Percentiles rank a stretch among this genome's conserved stretches.
phyloP scores from a whole-genome alignment of 768 basidiomycete species.

The Leccinum truebloodii region DNA sequence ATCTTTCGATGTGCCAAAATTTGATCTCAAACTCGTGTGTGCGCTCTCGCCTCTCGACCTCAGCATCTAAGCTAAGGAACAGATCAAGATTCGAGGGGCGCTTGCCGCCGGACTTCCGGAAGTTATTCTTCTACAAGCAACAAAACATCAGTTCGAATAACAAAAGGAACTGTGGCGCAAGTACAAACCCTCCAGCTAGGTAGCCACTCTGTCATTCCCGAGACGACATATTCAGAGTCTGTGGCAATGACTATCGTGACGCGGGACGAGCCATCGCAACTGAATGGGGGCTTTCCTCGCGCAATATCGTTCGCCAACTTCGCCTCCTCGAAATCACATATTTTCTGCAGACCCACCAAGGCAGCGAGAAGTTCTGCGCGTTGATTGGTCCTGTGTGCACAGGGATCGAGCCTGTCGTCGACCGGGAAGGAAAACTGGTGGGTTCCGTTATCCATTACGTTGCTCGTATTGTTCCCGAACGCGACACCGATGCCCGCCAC shows the following conservation, averaged over 20 bases:
- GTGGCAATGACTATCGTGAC: neutral
- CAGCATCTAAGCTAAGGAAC: constrained; percentile 7
- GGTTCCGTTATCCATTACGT: neutral
- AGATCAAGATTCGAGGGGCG: constrained; percentile 10
- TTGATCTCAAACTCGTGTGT: constrained; percentile 13
- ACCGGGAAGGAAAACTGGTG: constrained; percentile 5
- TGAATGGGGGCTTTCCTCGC: neutral
- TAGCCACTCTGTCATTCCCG: constrained; percentile 11
- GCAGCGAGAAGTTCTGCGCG: constrained; percentile 3
- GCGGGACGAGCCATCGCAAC: neutral
- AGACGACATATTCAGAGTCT: constrained; percentile 12
- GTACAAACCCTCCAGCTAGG: constrained; percentile 9
- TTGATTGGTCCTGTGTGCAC: neutral
- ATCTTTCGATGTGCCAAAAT: constrained; percentile 30
- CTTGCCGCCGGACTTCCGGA: constrained; percentile 1
- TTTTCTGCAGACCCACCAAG: constrained; percentile 21
- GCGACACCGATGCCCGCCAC: constrained; percentile 1
- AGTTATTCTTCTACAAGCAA: neutral
- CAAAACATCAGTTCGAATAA: neutral
- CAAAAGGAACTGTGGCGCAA: neutral
- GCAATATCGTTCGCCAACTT: neutral
- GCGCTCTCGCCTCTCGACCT: neutral
- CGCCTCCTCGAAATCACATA: constrained; percentile 27
- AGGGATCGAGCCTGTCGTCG: neutral
- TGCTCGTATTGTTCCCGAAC: neutral